Conservation (phyloP, 805 yeast genomes). For the Metahyphopichia silvanorum region DNA sequence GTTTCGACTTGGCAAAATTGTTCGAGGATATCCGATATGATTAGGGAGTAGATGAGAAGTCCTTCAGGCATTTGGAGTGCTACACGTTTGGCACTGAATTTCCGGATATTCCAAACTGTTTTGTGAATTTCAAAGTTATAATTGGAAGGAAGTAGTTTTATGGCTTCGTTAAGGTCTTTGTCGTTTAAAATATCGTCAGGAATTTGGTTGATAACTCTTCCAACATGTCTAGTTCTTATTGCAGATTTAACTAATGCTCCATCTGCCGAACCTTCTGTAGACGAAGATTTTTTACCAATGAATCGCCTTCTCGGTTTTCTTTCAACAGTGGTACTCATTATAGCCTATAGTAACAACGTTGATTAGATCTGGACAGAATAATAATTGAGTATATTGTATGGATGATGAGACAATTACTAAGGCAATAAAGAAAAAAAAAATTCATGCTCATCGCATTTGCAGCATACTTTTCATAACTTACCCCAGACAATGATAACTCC, state of each 20-base stretch:
- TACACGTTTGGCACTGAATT: slow-evolving; percentile 72
- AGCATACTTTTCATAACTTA: slow-evolving; percentile 2
- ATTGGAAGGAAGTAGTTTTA: slow-evolving; percentile 78
- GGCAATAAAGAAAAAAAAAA: slow-evolving; percentile 2
- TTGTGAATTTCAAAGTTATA: slow-evolving; percentile 96
- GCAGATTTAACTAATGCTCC: slow-evolving; percentile 22
- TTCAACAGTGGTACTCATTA: too few species aligned
- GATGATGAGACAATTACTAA: too few species aligned
- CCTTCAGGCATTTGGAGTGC: slow-evolving; percentile 99
- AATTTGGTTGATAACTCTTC: slow-evolving; percentile 75
- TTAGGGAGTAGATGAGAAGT: slow-evolving; percentile 77
- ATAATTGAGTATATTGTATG: too few species aligned
- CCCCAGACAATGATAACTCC: slow-evolving; percentile 77
- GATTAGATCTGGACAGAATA: too few species aligned
- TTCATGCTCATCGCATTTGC: slow-evolving; percentile 6
- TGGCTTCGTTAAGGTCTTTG: slow-evolving; percentile 78
- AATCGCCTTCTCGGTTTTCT: slow-evolving; percentile 61
- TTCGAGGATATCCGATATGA: slow-evolving; percentile 88
- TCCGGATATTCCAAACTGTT: slow-evolving; percentile 88
- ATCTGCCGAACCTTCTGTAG: slow-evolving; percentile 10
- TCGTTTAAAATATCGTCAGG: slow-evolving; percentile 84
- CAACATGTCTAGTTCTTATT: slow-evolving; percentile 34
- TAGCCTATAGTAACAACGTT: too few species aligned
- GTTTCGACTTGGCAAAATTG: slow-evolving; percentile 88
- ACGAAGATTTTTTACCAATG: slow-evolving; percentile 49